A percentile compares a stretch with the other conserved stretches of the same genome.
phyloP scores from a whole-genome alignment of 1,284 basidiomycete species.

The Apiotrichum gracile region DNA sequence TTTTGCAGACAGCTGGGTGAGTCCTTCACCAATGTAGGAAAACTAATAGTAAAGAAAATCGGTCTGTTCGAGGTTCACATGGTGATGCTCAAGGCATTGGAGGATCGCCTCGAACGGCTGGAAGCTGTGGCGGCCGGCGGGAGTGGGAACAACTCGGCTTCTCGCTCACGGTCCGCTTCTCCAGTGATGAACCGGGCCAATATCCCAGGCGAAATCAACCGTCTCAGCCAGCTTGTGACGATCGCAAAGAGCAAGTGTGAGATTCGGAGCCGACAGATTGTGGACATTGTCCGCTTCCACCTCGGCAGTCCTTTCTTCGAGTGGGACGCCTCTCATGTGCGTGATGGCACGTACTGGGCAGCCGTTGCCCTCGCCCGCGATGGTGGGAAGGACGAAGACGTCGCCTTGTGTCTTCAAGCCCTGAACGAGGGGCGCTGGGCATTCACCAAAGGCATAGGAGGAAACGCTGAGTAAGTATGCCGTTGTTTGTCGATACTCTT shows the following conservation, averaged over 20 bases:
- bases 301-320: constrained; percentile 57
- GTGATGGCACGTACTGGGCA: constrained; percentile 61
- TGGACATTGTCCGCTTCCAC: constrained; percentile 54
- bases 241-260: constrained; percentile 56
- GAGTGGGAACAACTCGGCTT: neutral
- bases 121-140: neutral
- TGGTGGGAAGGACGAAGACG: constrained; percentile 61
- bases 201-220: neutral
- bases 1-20: constrained; percentile 73
- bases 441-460: constrained; percentile 65
- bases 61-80: constrained; percentile 45
- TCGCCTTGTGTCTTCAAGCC: constrained; percentile 63
- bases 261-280: constrained; percentile 46
- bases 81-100: constrained; percentile 40
- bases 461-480: constrained; percentile 36
- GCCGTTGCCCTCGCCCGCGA: constrained; percentile 60
- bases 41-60: constrained; percentile 28
- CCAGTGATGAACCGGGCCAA: neutral
- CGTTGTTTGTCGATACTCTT: neutral
- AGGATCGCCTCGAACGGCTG: constrained; percentile 27
- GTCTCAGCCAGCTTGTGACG: constrained; percentile 49
- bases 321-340: constrained; percentile 72
- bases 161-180: constrained; percentile 3
- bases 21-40: constrained; percentile 36
- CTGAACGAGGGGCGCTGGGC: constrained; percentile 73